Percentiles rank a stretch among this genome's conserved stretches.
phyloP scores from a whole-genome alignment of 2,329 filamentous ascomycete genomes.

The Pseudopyrenochaeta lycopersici region DNA sequence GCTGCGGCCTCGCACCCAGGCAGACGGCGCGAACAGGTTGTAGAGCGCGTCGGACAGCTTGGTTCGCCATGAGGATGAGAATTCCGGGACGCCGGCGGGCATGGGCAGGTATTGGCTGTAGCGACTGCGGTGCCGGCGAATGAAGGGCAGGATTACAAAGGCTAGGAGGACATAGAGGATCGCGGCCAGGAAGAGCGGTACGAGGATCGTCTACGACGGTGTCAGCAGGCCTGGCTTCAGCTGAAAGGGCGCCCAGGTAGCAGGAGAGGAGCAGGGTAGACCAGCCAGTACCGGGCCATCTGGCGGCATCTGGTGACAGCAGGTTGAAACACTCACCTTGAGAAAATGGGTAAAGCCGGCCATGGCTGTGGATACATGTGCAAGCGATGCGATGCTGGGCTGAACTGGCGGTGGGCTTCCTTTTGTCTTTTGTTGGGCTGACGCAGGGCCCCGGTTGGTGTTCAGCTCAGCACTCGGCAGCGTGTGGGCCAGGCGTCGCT shows the following conservation, averaged over 20 bases:
- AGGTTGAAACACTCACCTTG: conserved; percentile 33
- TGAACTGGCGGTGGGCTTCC: conserved; percentile 5
- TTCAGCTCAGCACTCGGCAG: conserved; percentile 8
- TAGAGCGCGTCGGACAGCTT: conserved; percentile 47
- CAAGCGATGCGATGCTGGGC: conserved; percentile 4
- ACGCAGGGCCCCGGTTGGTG: background rate
- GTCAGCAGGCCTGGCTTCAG: conserved; percentile 12
- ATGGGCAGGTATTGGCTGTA: conserved; percentile 57
- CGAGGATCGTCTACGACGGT: conserved; percentile 50
- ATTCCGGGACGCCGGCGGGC: conserved; percentile 28
- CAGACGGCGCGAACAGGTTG: conserved; percentile 45
- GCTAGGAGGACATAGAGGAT: conserved; percentile 54
- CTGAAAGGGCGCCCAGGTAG: background rate
- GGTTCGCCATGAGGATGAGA: conserved; percentile 38
- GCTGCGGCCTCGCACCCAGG: conserved; percentile 29
- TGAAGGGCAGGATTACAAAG: conserved; percentile 54
- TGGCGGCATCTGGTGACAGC: background rate
- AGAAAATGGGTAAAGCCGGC: conserved; percentile 45
- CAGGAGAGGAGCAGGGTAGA: background rate
- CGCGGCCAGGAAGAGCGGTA: conserved; percentile 56
- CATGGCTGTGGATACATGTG: conserved; percentile 34
- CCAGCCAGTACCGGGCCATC: background rate
- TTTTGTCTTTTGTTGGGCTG: conserved; percentile 6
- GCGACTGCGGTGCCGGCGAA: conserved; percentile 54
- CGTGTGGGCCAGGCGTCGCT: background rate